These are phyloP conservation scores for Hymenoscyphus fructigenus DNA, from an alignment of 2,329 filamentous ascomycete species.

Conservation along the genomic window DNA sequence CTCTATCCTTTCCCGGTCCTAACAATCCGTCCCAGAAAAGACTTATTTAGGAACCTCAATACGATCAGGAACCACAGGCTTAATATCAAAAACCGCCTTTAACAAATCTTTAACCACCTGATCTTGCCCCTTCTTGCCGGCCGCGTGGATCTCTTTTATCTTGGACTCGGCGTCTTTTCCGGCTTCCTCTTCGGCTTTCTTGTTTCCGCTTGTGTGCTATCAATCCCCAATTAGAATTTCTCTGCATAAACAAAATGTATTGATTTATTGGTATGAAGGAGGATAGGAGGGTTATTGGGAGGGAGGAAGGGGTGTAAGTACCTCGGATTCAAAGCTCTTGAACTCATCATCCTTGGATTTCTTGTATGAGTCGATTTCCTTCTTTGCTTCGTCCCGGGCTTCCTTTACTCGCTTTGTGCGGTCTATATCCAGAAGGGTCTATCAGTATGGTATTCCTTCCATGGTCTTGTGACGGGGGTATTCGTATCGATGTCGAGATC, in stretches of 20 bases:
- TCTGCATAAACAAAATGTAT: no score
- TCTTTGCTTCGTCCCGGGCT: constrained; percentile 93
- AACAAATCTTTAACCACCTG: constrained; percentile 83
- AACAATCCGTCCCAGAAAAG: background rate
- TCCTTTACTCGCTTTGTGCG: constrained; percentile 97
- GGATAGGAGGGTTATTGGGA: no score
- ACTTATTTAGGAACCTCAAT: constrained; percentile 35
- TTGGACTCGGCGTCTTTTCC: constrained; percentile 77
- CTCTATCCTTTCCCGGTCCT: background rate
- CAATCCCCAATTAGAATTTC: background rate
- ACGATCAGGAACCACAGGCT: constrained; percentile 61
- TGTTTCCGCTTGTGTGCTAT: constrained; percentile 90
- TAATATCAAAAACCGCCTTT: constrained; percentile 79
- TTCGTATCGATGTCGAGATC: background rate
- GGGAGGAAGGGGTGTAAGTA: constrained; percentile 16
- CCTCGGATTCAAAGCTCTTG: constrained; percentile 85
- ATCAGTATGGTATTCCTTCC: background rate
- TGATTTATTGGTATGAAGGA: background rate
- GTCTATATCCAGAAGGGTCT: constrained; percentile 49
- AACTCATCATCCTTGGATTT: constrained; percentile 90
- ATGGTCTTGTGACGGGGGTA: background rate
- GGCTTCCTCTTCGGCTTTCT: constrained; percentile 75
- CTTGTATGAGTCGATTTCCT: constrained; percentile 93
- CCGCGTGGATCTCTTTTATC: constrained; percentile 77
- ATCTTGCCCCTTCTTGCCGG: constrained; percentile 75